Base-by-base conservation (phyloP, 306 rosid genomes). In the Cucurbita ficifolia region DNA sequence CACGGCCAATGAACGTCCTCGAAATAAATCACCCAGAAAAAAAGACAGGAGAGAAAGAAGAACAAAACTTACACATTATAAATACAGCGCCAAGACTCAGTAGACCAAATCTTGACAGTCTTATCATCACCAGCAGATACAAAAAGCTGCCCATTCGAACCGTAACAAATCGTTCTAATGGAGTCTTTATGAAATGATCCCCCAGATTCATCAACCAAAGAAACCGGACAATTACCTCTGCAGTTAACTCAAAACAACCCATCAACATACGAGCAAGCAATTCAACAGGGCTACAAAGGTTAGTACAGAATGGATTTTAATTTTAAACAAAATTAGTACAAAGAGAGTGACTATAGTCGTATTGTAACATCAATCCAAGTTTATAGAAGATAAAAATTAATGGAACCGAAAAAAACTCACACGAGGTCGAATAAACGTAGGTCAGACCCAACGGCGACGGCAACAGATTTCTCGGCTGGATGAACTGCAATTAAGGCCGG, bases 51-150 rank as follows among this genome's bases (percentile, higher is more conserved):
- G 3, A 2, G 11, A 42, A 6, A 13, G 4, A 36, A 16, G 1
- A 65, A 42, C 7, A 40, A 42, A 75, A 81, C 86, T 82, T 84
- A 92, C 89, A 87, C 88, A n/a, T 91, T 82, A 22, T 76, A 77
- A 76, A 90, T 64, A 81, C 97, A 89, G 45, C 84, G 86, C 97
- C 98, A 94, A 10, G 85, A 78, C 76, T 85, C 84, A 0, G 95
- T 55, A 17, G 87, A 87, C 98, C 97, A 94, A 50, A 94, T 79
- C 84, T 87, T 94, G 69, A 94, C 87, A 75, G 84, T 79, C 84
- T 94, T 90, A 79, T 94, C 97, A 79, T 90, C 97, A 10, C 97
- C 98, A 0, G 98, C 96, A 19, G 98, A 89, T 12, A 87, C 91
- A 76, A 94, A 85, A 39, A 90, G 86, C 72, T 82, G 83, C 70